phyloP scores from a whole-genome alignment of 805 yeast genomes.

The Hagleromyces aurorensis region DNA sequence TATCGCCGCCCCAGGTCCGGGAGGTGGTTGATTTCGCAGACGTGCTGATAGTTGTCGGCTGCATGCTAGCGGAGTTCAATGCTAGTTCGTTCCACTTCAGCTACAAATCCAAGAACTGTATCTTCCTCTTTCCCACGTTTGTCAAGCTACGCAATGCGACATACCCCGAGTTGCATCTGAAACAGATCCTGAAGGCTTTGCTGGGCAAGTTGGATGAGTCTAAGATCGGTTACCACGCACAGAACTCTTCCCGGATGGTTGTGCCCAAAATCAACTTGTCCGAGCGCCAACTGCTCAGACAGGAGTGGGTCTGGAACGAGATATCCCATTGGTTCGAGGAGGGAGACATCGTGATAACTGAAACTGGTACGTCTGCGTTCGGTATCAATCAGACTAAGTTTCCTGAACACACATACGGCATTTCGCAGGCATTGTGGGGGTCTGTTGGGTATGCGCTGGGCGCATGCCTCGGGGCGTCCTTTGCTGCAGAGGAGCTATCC shows the following conservation, averaged over 20 bases:
- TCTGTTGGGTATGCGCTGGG: conserved; percentile 61
- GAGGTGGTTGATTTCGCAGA: conserved; percentile 46
- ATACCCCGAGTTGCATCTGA: conserved; percentile 48
- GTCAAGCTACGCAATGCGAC: conserved; percentile 44
- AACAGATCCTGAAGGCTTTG: conserved; percentile 31
- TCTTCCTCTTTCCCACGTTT: conserved; percentile 50
- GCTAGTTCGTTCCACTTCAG: conserved; percentile 49
- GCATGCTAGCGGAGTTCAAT: conserved; percentile 49
- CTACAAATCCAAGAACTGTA: conserved; percentile 44
- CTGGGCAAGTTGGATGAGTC: conserved; percentile 25
- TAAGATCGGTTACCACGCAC: conserved; percentile 11
- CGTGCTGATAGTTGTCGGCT: conserved; percentile 57
- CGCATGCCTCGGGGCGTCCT: conserved; percentile 53
- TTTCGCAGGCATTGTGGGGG: conserved; percentile 59
- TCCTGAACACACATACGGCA: conserved; percentile 44
- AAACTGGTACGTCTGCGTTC: conserved; percentile 60
- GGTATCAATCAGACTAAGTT: conserved; percentile 50
- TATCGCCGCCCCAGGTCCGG: conserved; percentile 41
- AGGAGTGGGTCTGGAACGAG: conserved; percentile 44
- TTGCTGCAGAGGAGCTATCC: conserved; percentile 43
- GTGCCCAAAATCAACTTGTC: conserved; percentile 20
- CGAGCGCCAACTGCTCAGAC: conserved; percentile 26
- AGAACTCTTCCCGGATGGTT: conserved; percentile 16
- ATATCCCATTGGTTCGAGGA: conserved; percentile 44
- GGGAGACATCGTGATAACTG: conserved; percentile 53